These are phyloP conservation scores for Kitagawia praeruptora DNA, from an alignment of 129 eudicot genomes.

Conservation along the genomic window DNA sequence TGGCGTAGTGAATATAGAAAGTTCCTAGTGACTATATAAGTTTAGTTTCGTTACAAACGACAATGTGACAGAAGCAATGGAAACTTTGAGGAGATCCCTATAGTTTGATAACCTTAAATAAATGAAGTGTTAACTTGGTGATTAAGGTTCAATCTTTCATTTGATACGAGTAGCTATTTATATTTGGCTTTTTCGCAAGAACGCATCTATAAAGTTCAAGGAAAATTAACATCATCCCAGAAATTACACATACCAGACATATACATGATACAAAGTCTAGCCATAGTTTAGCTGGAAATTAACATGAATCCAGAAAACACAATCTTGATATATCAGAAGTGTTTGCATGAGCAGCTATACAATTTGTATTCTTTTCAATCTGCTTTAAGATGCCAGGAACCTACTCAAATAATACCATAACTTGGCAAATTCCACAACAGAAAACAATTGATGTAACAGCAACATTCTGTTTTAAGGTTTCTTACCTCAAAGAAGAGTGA, in stretches of 20 bases:
- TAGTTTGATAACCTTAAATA: too few relatives aligned
- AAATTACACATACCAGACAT: background rate
- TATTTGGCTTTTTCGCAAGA: background rate
- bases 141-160: background rate
- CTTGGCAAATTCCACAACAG: background rate
- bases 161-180: background rate
- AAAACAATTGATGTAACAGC: background rate
- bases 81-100: background rate
- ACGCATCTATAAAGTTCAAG: background rate
- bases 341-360: constrained; percentile 1
- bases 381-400: constrained; percentile 40
- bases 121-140: background rate
- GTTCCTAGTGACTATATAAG: background rate
- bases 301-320: background rate
- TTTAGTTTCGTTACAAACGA: background rate
- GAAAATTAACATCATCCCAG: background rate
- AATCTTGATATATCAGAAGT: background rate
- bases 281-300: background rate
- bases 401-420: constrained; percentile 20
- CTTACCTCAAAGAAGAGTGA: constrained; percentile 38
- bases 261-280: background rate
- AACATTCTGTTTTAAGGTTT: background rate
- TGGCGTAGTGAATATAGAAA: too few relatives aligned
- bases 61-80: background rate
- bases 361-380: constrained; percentile 22